Evolutionary conservation across 257 asterid species (phyloP), one percentile per base, ranked within the genome.

Genomic region (Jacaranda copaia): DNA sequence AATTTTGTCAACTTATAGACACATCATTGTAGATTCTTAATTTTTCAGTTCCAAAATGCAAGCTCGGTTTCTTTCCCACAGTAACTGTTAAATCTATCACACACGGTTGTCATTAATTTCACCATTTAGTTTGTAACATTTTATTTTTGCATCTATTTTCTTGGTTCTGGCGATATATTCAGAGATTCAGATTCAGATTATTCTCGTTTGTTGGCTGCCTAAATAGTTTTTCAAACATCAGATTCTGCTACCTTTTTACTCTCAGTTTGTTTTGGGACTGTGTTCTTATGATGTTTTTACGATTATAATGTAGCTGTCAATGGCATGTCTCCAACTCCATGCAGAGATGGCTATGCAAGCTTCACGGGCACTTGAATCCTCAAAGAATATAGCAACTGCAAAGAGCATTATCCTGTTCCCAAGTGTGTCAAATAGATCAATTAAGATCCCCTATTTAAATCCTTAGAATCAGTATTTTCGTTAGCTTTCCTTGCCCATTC

Each of bases 291-390:
- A 61, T 72, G n/a, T 58, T 16, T 59, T 70, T 20, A 51, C 40
- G 62, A 77, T 65, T 71, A 40, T 57, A 25, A 39, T 83, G 88
- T 92, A 95, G 99, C 91, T 96, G 72, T 97, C 97, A 5, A 84
- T 90, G 92, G 86, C 88, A 70, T 96, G 99, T 78, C 90, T 93
- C 78, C 97, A 96, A 83, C 93, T 89, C 68, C 98, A 96, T 71
- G 85, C 97, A 15, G 99, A 91, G 88, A 89, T 93, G 97, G 96
- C 89, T 53, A 86, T 96, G 72, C 97, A 90, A 84, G 91, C 96
- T 70, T 91, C 97, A 70, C 90, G 99, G 73, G 93, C 94, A 10
- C 88, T 93, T 13, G 96, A 90, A 78, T 84, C 85, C 14, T 59
- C 88, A 7, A 82, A 82, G 6, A 84, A 67, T 74, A 52, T 80